Evolutionary conservation across 1,284 basidiomycete genomes (phyloP), one percentile per base, ranked within the genome.

Genomic region (Lentinula novae-zelandiae): DNA sequence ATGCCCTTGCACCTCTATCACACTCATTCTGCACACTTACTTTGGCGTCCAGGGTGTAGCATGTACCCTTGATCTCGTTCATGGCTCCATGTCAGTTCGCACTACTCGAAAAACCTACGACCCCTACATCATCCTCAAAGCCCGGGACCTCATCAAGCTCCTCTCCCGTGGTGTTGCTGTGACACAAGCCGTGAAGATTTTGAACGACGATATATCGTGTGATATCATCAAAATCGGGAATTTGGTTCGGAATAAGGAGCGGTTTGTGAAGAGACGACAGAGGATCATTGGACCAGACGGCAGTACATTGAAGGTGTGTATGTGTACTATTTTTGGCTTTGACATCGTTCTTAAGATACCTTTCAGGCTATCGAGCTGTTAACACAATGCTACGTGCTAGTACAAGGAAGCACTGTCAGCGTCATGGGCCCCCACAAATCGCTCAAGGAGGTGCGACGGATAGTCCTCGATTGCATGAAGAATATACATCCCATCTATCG

Each of bases 401-500:
- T 99, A 0, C 97, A 99, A 79, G 97, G 97, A 62, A 98, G 88
- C 73, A 99, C 97, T 0, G 97, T 99, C 60, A 93, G 94, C 51
- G 95, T 94, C 2, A 99, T 99, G 96, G 97, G 97, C 1, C 88
- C 92, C 0, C 95, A 92, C 78, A 98, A 96, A 72, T 90, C 92
- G 0, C 78, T 99, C 44, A 99, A 98, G 73, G 96, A 98, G 73
- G 96, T 99, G 3, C 84, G 97, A 60, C 76, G 96, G 62, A 98
- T 99, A 67, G 86, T 99, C 33, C 75, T 98, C 56, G 97, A 99
- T 73, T 99, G 97, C 78, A 97, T 99, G 94, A 96, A 93, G 78
- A 99, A 99, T 71, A 92, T 99, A 57, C 97, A 99, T 71, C 97
- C 97, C 2, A 99, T 99, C 71, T 99, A 99, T 73, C 90, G 96